These are phyloP conservation scores for Drosera spatulata DNA, from an alignment of 179 eudicot species.

Conservation along the genomic window DNA sequence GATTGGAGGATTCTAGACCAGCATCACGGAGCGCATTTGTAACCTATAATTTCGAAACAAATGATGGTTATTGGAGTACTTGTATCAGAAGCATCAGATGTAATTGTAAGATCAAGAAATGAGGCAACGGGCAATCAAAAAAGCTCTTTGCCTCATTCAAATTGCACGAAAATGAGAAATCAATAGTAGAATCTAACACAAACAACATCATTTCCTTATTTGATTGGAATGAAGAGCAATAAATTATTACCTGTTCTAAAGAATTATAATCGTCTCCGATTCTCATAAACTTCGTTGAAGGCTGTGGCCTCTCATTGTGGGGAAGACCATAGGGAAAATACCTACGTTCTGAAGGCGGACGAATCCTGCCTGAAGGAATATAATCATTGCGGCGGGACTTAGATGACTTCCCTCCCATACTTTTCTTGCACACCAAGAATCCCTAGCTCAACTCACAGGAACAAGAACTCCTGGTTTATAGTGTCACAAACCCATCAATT, in stretches of 20 bases:
- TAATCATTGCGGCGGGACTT: not conserved
- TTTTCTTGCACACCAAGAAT: not conserved
- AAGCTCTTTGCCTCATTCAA: too few species aligned
- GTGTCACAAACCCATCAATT: too few species aligned
- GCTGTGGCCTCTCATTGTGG: not conserved
- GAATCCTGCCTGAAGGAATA: not conserved
- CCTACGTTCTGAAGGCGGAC: not conserved
- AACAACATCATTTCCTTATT: not conserved
- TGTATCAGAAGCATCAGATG: not conserved
- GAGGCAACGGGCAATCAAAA: too few species aligned
- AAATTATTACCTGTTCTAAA: conserved; percentile 1
- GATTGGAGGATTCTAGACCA: conserved; percentile 10
- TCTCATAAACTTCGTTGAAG: not conserved
- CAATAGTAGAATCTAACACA: not conserved
- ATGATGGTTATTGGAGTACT: not conserved
- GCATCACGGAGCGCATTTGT: conserved; percentile 7
- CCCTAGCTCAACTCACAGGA: too few species aligned
- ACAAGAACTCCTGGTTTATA: too few species aligned
- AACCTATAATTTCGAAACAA: not conserved
- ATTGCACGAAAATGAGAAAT: not conserved
- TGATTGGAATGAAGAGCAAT: not conserved
- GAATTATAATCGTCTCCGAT: conserved; percentile 4
- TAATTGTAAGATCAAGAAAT: not conserved
- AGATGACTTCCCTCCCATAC: conserved; percentile 1
- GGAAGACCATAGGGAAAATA: not conserved